phyloP scores from a whole-genome alignment of 768 basidiomycete genomes.

The Collybia sordida region DNA sequence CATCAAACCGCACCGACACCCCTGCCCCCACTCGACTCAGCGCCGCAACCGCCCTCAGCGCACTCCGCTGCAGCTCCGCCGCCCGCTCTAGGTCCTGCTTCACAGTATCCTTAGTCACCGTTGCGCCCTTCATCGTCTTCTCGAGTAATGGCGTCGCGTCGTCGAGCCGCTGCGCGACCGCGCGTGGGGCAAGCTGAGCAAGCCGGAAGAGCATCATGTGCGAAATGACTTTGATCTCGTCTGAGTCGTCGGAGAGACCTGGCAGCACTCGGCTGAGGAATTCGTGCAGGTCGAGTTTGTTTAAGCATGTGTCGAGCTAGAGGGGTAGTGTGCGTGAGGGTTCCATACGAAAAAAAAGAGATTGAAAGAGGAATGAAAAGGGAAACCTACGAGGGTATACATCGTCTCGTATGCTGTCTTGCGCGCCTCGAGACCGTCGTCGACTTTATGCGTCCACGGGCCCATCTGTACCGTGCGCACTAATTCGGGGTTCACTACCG shows the following conservation, averaged over 20 bases:
- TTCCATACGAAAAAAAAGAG: background rate
- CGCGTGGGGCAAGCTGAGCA: conserved; percentile 80
- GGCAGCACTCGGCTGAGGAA: conserved; percentile 81
- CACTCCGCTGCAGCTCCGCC: conserved; percentile 89
- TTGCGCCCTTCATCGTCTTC: conserved; percentile 86
- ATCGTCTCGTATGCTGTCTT: conserved; percentile 98
- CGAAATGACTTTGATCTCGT: conserved; percentile 96
- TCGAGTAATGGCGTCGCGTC: conserved; percentile 83
- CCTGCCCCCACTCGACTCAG: conserved; percentile 73
- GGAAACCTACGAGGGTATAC: conserved; percentile 77
- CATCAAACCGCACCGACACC: conserved; percentile 74
- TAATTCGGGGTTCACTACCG: conserved; percentile 71
- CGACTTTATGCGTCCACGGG: conserved; percentile 95
- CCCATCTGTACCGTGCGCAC: conserved; percentile 95
- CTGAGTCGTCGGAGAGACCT: conserved; percentile 85
- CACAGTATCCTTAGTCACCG: conserved; percentile 91
- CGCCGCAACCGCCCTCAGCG: conserved; percentile 83
- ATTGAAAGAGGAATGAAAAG: background rate
- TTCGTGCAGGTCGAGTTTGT: conserved; percentile 82
- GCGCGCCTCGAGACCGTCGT: conserved; percentile 93
- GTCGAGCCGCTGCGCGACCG: conserved; percentile 81
- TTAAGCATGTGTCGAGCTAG: conserved; percentile 89
- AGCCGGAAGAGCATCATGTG: conserved; percentile 95
- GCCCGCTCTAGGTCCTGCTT: conserved; percentile 89
- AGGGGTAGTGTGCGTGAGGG: background rate